A percentile compares a stretch with the other conserved stretches of the same genome.
These are phyloP conservation scores for Chytriomyces hyalinus DNA, from an alignment of 192 early-diverging fungal species.

Conservation along the genomic window DNA sequence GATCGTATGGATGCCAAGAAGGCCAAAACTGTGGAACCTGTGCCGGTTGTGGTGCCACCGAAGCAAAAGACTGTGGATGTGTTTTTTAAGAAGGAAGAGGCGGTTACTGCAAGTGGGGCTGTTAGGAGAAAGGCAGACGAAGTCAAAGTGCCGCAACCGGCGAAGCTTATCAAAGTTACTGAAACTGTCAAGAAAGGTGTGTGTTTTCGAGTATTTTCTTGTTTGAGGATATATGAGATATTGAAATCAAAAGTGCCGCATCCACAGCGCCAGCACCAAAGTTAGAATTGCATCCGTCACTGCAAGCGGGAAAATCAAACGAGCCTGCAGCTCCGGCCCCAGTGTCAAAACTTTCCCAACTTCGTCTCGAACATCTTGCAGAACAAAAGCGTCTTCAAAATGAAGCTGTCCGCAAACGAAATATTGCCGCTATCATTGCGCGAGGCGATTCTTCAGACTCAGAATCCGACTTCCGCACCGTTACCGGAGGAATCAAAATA, in stretches of 20 bases:
- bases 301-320: not conserved
- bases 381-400: slow-evolving; percentile 8
- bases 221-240: not conserved
- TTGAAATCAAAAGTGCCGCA: not conserved
- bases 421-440: slow-evolving; percentile 7
- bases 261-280: slow-evolving; percentile 5
- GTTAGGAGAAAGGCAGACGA: slow-evolving; percentile 8
- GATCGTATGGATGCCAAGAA: slow-evolving; percentile 21
- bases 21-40: slow-evolving; percentile 6
- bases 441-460: slow-evolving; percentile 23
- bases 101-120: not conserved
- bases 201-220: not conserved
- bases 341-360: slow-evolving; percentile 22
- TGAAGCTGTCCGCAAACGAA: not conserved
- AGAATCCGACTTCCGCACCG: not conserved
- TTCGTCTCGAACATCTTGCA: slow-evolving; percentile 20
- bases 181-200: slow-evolving; percentile 10
- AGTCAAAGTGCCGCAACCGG: not conserved
- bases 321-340: not conserved
- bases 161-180: slow-evolving; percentile 12
- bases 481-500: slow-evolving; percentile 18
- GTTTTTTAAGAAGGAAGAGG: not conserved
- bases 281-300: not conserved
- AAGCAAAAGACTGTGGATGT: not conserved
- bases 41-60: not conserved